Evolutionary conservation across 1,139 yeast species (phyloP), one percentile per base, ranked within the genome.

Genomic region (Casaregolazyma lundiana): DNA sequence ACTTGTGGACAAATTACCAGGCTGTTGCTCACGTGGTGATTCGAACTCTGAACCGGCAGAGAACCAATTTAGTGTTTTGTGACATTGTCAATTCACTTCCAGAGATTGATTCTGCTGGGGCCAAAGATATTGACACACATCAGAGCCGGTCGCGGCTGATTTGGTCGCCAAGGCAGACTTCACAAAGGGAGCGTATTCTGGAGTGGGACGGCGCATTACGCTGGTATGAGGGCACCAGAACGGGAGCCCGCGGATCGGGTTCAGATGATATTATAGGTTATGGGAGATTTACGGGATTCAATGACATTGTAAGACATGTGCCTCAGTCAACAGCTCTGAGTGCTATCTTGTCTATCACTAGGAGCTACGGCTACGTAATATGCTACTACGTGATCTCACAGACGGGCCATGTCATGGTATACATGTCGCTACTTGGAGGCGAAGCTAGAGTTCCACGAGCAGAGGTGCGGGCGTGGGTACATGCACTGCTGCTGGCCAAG

Each of bases 11-110:
- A 6, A 67, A 67, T 48, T 66, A 66, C 47, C 57, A 53, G 30
- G 71, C 71, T 4, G 71, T 67, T 13, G 45, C 57, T 18, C 53
- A 60, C 24, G 71, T 67, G 16, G 62, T 66, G 5, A 56, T 65
- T 50, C 50, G 58, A 16, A 56, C 61, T 4, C 46, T 67, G 44
- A 67, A 67, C 48, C 58, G 69, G 2, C 71, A 67, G 46, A 53
- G 71, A 11, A 40, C 69, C 6, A 63, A 58, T 40, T 57, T 67
- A 32, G 56, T 67, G 19, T 63, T 66, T 47, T 52, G 66, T 29
- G 62, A 61, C 37, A 49, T 63, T 34, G 45, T 60, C 32, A 55
- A 51, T 24, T 48, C 62, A 8, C 51, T 62, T 9, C 55, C 61
- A 9, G 58, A 59, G 41, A 35, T 57, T 26, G 55, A 55, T 43